phyloP scores from a whole-genome alignment of 495 filamentous ascomycete genomes.

The Tuber brumale region DNA sequence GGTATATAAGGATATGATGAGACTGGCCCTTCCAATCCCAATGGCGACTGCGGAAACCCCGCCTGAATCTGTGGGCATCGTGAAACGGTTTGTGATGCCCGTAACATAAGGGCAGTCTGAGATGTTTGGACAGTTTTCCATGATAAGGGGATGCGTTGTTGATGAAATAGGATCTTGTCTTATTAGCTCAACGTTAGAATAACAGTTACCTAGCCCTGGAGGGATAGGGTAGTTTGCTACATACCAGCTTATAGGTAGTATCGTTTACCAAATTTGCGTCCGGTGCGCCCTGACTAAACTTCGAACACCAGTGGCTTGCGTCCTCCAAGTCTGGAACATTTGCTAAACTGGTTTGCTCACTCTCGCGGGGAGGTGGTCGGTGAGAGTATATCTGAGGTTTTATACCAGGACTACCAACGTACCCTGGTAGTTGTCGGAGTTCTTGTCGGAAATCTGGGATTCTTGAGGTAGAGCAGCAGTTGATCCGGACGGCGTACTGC shows the following conservation, averaged over 20 bases:
- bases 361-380: no score
- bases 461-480: no score
- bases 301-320: no score
- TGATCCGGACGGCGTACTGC: no score
- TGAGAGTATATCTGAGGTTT: no score
- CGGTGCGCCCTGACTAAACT: no score
- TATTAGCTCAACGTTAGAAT: neutral
- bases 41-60: neutral
- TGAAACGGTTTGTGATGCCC: neutral
- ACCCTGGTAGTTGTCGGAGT: no score
- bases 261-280: neutral
- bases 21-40: accelerated
- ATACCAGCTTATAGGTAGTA: neutral
- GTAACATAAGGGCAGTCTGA: neutral
- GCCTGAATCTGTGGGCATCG: neutral
- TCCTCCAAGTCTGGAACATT: no score
- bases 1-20: neutral
- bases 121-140: neutral
- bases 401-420: no score
- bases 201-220: neutral
- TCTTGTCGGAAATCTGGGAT: no score
- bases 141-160: neutral
- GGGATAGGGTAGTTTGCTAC: neutral
- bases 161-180: neutral
- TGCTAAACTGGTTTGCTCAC: no score